Base-by-base conservation (phyloP, 2,329 filamentous ascomycete species). In the Chrysoporthe deuterocubensis region DNA sequence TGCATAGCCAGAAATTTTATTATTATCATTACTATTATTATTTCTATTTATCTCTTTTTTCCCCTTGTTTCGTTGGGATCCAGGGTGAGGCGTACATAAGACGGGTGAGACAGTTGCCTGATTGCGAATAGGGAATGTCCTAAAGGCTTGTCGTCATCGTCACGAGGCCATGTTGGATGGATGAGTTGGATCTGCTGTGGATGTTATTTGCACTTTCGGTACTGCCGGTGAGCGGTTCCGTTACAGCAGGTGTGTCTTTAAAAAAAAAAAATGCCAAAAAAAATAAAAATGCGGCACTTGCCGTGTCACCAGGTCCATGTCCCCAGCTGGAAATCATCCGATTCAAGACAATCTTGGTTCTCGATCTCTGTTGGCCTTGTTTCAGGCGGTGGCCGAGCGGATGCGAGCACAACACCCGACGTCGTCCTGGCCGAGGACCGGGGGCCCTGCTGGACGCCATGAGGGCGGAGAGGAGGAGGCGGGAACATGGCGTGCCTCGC, bases 1-100 rank as follows among this genome's bases (percentile, higher is more conserved):
- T 69, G 68, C 68, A 68, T 61, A 50, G 43, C 63, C 63, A 68
- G 59, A 26, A 26, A 26, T 26, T 26, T 26, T 26, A 26, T 26
- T 26, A 26, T 26, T 26, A 26, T 26, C 26, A 26, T 26, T 26
- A 26, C 26, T 26, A 26, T 26, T 26, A 26, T 26, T 63, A 58
- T 67, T 64, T n/a, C 40, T 57, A 6, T n/a, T n/a, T 40, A n/a
- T n/a, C 16, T 3, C 8, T 8, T 18, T 37, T n/a, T 37, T 37
- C 3, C 40, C n/a, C 6, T 40, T 40, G 8, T 11, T 48, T 37
- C n/a, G 42, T 34, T 46, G 43, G 40, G 59, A 26, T 61, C 59
- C 43, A 34, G 26, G 14, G 59, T 14, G 26, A 32, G 14, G 40
- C 16, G 57, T 26, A 26, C 13, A 43, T 43, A n/a, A 3, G 14